Conservation (phyloP, 2,329 filamentous ascomycete genomes). For the Cordyceps fumosorosea region DNA sequence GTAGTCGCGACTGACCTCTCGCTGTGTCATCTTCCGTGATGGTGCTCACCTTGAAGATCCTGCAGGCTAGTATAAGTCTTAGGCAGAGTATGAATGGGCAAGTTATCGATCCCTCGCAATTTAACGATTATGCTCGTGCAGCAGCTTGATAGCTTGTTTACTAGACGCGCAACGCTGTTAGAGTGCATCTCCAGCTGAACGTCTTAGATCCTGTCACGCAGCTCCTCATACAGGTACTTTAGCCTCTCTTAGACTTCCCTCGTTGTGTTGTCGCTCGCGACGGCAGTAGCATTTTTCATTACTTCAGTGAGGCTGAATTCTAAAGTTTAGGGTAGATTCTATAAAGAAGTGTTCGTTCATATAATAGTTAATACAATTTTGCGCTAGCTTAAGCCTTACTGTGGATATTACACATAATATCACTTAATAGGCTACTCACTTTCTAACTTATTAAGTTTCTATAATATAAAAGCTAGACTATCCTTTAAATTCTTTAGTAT, state of each 20-base stretch:
- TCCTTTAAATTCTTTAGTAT: background rate
- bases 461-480: background rate
- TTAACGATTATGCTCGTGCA: background rate
- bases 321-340: background rate
- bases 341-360: background rate
- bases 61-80: background rate
- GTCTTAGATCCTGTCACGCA: background rate
- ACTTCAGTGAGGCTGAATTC: background rate
- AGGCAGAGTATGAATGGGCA: background rate
- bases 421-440: background rate
- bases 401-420: background rate
- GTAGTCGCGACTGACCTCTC: too few species aligned
- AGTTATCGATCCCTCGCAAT: conserved; percentile 3
- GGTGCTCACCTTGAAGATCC: too few species aligned
- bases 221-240: background rate
- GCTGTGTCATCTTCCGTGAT: too few species aligned
- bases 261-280: background rate
- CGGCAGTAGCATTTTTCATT: background rate
- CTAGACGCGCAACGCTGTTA: background rate
- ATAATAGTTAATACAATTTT: background rate
- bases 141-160: conserved; percentile 2
- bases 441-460: background rate
- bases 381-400: background rate
- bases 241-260: background rate
- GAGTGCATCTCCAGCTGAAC: background rate